Evolutionary conservation across 1,284 basidiomycete species (phyloP).

Genomic region (Sanghuangporus weigelae): DNA sequence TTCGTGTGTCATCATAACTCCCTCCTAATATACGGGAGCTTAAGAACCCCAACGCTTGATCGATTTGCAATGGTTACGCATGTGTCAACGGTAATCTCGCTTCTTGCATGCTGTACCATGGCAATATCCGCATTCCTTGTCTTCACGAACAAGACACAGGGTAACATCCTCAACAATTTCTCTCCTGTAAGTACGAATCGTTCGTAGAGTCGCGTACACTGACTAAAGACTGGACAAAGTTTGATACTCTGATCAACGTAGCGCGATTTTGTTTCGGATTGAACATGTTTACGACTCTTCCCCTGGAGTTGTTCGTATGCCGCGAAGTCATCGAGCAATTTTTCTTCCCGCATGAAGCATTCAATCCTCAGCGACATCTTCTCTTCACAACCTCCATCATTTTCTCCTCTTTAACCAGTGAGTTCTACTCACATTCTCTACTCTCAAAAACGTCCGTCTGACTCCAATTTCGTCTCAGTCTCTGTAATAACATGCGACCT

Average conservation of each 20-base stretch:
- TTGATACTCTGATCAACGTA: conserved; percentile 85
- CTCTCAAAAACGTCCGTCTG: background rate
- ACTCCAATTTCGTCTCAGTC: conserved; percentile 42
- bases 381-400: conserved; percentile 89
- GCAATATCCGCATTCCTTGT: conserved; percentile 89
- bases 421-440: conserved; percentile 24
- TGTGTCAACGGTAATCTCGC: conserved; percentile 77
- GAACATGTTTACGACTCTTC: conserved; percentile 98
- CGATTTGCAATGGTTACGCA: conserved; percentile 94
- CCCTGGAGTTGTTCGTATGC: conserved; percentile 91
- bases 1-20: conserved; percentile 95
- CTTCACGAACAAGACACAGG: conserved; percentile 92
- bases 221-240: conserved; percentile 33
- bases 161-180: conserved; percentile 94
- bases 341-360: conserved; percentile 83
- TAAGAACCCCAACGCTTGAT: conserved; percentile 91
- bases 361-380: conserved; percentile 79
- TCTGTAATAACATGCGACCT: conserved; percentile 93
- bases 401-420: conserved; percentile 78
- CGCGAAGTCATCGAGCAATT: conserved; percentile 92
- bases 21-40: conserved; percentile 89
- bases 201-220: background rate
- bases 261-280: conserved; percentile 94
- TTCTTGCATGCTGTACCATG: conserved; percentile 79
- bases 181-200: conserved; percentile 43